Percentiles rank a stretch among this genome's conserved stretches.
phyloP scores from a whole-genome alignment of 2,329 filamentous ascomycete genomes.

The Cercospora canescens region DNA sequence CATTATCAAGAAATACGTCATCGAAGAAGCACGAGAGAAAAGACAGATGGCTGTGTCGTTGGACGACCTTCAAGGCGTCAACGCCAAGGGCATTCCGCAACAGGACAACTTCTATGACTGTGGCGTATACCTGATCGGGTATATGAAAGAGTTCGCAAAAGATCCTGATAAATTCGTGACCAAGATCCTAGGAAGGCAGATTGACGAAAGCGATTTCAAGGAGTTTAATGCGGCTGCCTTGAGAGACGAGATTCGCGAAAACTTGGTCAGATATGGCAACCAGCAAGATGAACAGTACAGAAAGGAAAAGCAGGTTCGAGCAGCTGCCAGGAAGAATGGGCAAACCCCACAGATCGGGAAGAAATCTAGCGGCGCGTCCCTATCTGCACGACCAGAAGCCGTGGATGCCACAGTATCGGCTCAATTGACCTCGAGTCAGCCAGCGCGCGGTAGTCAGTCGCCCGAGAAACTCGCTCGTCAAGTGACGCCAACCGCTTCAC shows the following conservation, averaged over 20 bases:
- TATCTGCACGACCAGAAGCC: neutral
- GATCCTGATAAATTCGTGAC: slow-evolving; percentile 70
- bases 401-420: neutral
- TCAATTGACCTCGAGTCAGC: neutral
- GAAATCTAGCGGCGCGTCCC: neutral
- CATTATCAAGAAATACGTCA: slow-evolving; percentile 74
- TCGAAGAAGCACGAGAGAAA: slow-evolving; percentile 69
- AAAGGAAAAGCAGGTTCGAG: slow-evolving; percentile 27
- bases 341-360: neutral
- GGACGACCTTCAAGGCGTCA: slow-evolving; percentile 60
- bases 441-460: neutral
- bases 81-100: slow-evolving; percentile 71
- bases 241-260: slow-evolving; percentile 64
- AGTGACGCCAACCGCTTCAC: neutral
- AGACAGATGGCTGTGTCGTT: slow-evolving; percentile 49
- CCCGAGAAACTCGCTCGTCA: neutral
- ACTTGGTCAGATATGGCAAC: slow-evolving; percentile 64
- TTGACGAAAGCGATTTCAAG: slow-evolving; percentile 59
- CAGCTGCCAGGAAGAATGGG: neutral
- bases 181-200: slow-evolving; percentile 65
- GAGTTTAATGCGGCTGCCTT: slow-evolving; percentile 57
- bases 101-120: slow-evolving; percentile 89
- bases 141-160: slow-evolving; percentile 77
- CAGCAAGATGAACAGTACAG: slow-evolving; percentile 53
- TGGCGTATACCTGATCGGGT: slow-evolving; percentile 81